A percentile compares a stretch with the other conserved stretches of the same genome.
Evolutionary conservation across 495 filamentous ascomycete genomes (phyloP).

Genomic region (Xylaria intraflava): DNA sequence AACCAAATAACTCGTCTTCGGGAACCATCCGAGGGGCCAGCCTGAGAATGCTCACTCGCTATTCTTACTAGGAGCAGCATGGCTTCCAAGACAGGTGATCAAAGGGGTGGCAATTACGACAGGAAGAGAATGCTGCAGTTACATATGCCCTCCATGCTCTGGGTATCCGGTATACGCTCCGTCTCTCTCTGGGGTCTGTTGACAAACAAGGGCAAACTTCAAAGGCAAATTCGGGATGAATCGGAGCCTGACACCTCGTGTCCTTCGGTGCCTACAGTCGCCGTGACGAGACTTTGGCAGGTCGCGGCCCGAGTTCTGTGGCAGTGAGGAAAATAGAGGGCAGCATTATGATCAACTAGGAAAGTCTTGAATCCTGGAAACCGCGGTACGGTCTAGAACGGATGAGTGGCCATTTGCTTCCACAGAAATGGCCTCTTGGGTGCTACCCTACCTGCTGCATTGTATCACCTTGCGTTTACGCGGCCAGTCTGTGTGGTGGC

Average conservation of each 20-base stretch:
- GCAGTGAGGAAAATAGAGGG: not conserved
- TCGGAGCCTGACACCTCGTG: not conserved
- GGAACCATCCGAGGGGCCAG: not conserved
- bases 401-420: not conserved
- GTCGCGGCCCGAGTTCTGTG: not conserved
- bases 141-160: not conserved
- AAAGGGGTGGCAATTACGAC: not conserved
- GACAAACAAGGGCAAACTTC: not conserved
- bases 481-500: not conserved
- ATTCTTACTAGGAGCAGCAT: not conserved
- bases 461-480: not conserved
- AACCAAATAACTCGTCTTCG: not conserved
- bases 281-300: not conserved
- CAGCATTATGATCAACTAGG: not conserved
- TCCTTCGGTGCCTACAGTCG: not conserved
- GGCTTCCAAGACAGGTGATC: not conserved
- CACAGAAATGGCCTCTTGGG: not conserved
- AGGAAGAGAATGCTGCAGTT: not conserved
- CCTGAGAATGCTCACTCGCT: not conserved
- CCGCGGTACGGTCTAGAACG: not conserved
- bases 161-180: not conserved
- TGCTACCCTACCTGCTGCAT: not conserved
- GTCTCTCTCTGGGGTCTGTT: no score
- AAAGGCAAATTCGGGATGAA: not conserved
- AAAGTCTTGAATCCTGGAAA: not conserved